phyloP scores from a whole-genome alignment of 1,284 basidiomycete species.

The Cutaneotrichosporon cutaneum region DNA sequence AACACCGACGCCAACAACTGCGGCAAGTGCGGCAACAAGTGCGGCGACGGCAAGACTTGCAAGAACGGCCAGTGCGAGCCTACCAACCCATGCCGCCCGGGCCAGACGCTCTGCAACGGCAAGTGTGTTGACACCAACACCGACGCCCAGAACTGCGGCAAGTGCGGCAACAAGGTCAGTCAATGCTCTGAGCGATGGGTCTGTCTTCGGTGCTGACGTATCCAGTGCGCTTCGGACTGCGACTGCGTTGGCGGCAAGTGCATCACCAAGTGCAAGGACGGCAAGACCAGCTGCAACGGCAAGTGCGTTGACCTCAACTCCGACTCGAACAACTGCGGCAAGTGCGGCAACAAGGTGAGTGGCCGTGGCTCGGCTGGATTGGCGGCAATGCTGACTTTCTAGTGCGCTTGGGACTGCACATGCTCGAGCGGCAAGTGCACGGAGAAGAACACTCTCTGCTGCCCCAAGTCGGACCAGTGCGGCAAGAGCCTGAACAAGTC shows the following conservation, averaged over 20 bases:
- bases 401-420: constrained; percentile 2
- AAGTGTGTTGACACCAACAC: neutral
- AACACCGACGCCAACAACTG: neutral
- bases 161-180: neutral
- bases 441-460: neutral
- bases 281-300: neutral
- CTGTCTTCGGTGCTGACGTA: neutral
- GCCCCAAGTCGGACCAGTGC: neutral
- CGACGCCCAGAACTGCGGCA: neutral
- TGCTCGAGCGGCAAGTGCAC: neutral
- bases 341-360: constrained; percentile 7
- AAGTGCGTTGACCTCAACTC: neutral
- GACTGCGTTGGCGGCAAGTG: neutral
- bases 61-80: neutral
- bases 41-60: neutral
- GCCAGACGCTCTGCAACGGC: neutral
- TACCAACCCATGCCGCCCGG: neutral
- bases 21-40: neutral
- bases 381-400: neutral
- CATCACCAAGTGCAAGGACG: neutral
- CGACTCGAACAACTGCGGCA: neutral
- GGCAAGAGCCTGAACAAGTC: constrained; percentile 1
- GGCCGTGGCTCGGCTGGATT: neutral
- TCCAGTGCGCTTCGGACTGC: neutral
- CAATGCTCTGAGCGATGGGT: neutral